Base-by-base conservation (phyloP, 306 rosid genomes). In the Quercus suber region DNA sequence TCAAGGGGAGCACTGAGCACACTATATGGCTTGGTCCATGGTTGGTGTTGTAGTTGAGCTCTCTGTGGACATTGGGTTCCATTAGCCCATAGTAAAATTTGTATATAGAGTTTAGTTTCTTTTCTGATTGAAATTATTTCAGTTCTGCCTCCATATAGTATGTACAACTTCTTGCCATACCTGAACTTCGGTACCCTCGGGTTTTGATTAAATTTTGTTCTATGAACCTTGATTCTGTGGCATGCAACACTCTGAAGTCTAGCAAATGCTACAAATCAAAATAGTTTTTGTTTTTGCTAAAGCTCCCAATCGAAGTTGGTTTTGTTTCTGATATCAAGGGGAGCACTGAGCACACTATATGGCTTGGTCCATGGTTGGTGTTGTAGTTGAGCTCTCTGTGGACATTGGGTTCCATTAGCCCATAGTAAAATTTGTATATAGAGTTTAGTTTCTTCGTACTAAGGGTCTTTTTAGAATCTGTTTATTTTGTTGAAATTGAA, bases 401-500 rank as follows among this genome's bases (percentile, higher is more conserved):
- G 33, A 25, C 59, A 55, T 55, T n/a, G 64, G 17, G 28, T 58
- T 58, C 1, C 28, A 3, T 6, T 8, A 23, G 4, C 14, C 31
- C 13, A 12, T n/a, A 58, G 14, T 10, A 31, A 10, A 4, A 20
- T 58, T 20, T 10, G 5, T 20, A 5, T 8, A 23, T 58, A 2
- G 11, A 21, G 65, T 21, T 21, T 58, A 41, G 11, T 41, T 41
- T 41, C 3, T 41, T 5, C 6, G 0, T 0, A 33, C 0, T 3
- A 28, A 28, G 30, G 30, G 3, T 27, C 0, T 27, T 0, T 27
- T 2, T 27, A 0, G 0, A 0, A 28, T 28, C 0, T 2, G 3
- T 0, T 0, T 28, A 28, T 28, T 28, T 28, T 28, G 3, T 3
- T 28, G 0, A 28, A 28, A 28, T 2, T 28, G 30, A 28, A 28